Evolutionary conservation across 441 rosid genomes (phyloP), one percentile per base, ranked within the genome.

Genomic region (Gossypium gossypioides): DNA sequence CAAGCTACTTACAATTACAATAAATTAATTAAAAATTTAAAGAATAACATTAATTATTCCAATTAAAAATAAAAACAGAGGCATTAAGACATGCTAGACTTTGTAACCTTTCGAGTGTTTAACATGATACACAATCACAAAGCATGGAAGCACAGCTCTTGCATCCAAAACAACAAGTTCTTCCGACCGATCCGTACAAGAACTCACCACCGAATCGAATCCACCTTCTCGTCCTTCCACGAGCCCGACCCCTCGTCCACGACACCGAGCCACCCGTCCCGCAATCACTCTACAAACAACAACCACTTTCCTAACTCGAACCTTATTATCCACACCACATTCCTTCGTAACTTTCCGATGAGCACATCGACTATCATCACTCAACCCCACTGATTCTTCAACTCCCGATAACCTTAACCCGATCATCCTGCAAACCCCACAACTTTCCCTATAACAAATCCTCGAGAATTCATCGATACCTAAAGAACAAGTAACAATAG

Each of bases 141-240:
- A 73, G 61, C 48, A 56, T 4, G 70, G 56, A 24, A 73, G 21
- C 15, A 73, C 46, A 40, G 71, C 71, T 48, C 56, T 37, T 40
- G 55, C 50, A 73, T 54, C 44, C 44, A 65, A 54, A 73, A 27
- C 46, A 24, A 32, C 2, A 18, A 66, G 56, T 24, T 66, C 57
- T 66, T 66, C 70, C 10, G 70, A 66, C 4, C 55, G 69, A 42
- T 64, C 40, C 5, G 1, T 65, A 6, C 15, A 37, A 48, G 10
- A 62, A 40, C 16, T 15, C 42, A 22, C 70, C 12, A 65, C 70
- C 1, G 70, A 65, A 65, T 65, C 70, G 24, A 65, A 46, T 10
- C 70, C 70, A 6, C 70, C 69, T 7, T 65, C 69, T 21, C 15
- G 51, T 1, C 68, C 68, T 37, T 63, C 68, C n/a, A 62, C 68